Evolutionary conservation across 2,329 filamentous ascomycete species (phyloP).

Genomic region (Clarireedia homoeocarpa): DNA sequence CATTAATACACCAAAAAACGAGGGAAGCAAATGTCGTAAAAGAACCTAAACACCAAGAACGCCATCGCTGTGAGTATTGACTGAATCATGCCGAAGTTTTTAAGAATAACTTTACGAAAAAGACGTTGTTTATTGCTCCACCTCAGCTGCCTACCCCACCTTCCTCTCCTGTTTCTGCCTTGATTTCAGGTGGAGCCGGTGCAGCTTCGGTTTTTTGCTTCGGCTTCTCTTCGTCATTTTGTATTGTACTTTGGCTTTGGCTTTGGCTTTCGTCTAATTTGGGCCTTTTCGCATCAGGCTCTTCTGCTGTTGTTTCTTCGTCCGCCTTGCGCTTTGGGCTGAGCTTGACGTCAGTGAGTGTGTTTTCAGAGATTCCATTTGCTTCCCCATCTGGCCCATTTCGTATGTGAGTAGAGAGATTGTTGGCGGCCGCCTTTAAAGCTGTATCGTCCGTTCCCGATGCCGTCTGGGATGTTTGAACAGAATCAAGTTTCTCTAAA

Average conservation of each 20-base stretch:
- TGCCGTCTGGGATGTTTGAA: not conserved
- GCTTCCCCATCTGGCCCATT: slow-evolving; percentile 1
- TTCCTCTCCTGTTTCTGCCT: not conserved
- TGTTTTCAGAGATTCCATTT: slow-evolving; percentile 6
- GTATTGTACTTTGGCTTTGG: not conserved
- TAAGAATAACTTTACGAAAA: too few relatives aligned
- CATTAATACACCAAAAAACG: too few relatives aligned
- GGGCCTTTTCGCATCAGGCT: not conserved
- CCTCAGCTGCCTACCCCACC: not conserved
- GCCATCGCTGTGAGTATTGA: too few relatives aligned
- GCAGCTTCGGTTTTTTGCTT: not conserved
- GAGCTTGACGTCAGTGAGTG: not conserved
- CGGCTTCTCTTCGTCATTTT: not conserved
- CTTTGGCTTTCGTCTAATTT: not conserved
- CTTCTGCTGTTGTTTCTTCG: not conserved
- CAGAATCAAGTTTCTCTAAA: not conserved
- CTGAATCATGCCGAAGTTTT: too few relatives aligned
- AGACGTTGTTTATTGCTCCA: not conserved
- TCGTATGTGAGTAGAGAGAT: slow-evolving; percentile 21
- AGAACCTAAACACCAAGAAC: too few relatives aligned
- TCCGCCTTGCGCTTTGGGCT: slow-evolving; percentile 10
- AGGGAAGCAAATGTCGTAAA: too few relatives aligned
- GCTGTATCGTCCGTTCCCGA: slow-evolving; percentile 19
- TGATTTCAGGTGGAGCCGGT: not conserved
- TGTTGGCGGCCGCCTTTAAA: slow-evolving; percentile 23